Conservation (phyloP, 306 rosid genomes). For the Cicer pinnatifidum region DNA sequence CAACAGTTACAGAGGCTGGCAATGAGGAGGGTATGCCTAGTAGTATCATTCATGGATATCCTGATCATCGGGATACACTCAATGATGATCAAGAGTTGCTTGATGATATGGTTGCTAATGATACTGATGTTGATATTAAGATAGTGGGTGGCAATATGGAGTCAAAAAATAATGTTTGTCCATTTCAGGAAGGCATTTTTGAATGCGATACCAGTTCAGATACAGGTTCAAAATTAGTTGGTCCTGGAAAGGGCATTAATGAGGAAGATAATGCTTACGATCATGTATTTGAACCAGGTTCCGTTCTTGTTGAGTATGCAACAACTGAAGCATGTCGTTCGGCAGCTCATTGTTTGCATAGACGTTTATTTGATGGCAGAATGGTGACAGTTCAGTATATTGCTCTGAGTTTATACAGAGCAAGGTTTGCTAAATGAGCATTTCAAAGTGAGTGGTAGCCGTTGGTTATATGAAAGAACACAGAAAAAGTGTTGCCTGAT, state of each 20-base stretch:
- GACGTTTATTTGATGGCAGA: slow-evolving; percentile 72
- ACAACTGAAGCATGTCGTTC: slow-evolving; percentile 71
- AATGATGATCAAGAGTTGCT: slow-evolving; percentile 44
- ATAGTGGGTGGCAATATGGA: slow-evolving; percentile 29
- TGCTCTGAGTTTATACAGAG: slow-evolving; percentile 55
- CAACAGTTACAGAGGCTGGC: slow-evolving; percentile 24
- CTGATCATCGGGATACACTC: slow-evolving; percentile 43
- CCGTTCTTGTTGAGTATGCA: slow-evolving; percentile 81
- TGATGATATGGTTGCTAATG: slow-evolving; percentile 44
- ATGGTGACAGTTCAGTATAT: slow-evolving; percentile 71
- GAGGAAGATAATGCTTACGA: slow-evolving; percentile 45
- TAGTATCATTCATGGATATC: slow-evolving; percentile 40
- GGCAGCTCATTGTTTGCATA: slow-evolving; percentile 84
- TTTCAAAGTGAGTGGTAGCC: slow-evolving; percentile 1
- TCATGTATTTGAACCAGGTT: slow-evolving; percentile 59
- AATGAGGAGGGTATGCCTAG: slow-evolving; percentile 40
- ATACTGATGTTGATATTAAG: slow-evolving; percentile 41
- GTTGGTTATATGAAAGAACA: slow-evolving; percentile 5
- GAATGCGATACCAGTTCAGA: slow-evolving; percentile 44
- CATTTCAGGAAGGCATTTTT: slow-evolving; percentile 44
- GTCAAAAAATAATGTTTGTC: slow-evolving; percentile 32
- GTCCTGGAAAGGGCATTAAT: slow-evolving; percentile 31
- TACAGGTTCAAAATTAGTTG: slow-evolving; percentile 45
- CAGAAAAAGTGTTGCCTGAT: slow-evolving; percentile 9
- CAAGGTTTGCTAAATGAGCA: slow-evolving; percentile 63